Conservation (phyloP, 257 asterid species). For the Solanum lignicaule region DNA sequence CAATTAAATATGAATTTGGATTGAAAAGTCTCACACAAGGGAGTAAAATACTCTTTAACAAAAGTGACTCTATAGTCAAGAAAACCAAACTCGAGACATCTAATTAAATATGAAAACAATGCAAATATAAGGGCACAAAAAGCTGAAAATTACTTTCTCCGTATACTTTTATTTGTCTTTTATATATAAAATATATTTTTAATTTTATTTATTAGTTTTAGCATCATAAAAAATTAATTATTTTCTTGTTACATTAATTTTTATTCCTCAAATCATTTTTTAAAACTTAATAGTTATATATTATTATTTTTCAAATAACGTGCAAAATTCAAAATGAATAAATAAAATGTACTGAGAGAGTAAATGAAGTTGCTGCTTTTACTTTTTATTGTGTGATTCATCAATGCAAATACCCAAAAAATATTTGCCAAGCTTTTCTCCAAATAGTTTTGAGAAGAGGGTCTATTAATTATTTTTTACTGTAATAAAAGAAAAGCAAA, state of each 20-base stretch:
- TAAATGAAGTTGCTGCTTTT: not conserved
- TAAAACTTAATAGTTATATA: too few relatives aligned
- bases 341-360: not conserved
- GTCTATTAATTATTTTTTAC: not conserved
- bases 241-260: too few relatives aligned
- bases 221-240: not conserved
- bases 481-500: not conserved
- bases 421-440: not conserved
- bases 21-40: rapidly evolving
- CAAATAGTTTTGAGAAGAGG: not conserved
- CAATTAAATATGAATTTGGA: too few relatives aligned
- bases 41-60: too few relatives aligned
- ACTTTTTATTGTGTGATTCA: not conserved
- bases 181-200: too few relatives aligned
- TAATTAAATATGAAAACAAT: not conserved
- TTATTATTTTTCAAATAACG: too few relatives aligned
- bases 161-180: not conserved
- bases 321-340: not conserved
- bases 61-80: too few relatives aligned
- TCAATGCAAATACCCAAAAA: not conserved
- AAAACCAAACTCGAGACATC: too few relatives aligned
- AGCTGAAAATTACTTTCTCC: not conserved
- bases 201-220: too few relatives aligned
- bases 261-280: too few relatives aligned
- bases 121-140: not conserved